Evolutionary conservation across 441 rosid genomes (phyloP), one percentile per base, ranked within the genome.

Genomic region (Bruguiera hainesii): DNA sequence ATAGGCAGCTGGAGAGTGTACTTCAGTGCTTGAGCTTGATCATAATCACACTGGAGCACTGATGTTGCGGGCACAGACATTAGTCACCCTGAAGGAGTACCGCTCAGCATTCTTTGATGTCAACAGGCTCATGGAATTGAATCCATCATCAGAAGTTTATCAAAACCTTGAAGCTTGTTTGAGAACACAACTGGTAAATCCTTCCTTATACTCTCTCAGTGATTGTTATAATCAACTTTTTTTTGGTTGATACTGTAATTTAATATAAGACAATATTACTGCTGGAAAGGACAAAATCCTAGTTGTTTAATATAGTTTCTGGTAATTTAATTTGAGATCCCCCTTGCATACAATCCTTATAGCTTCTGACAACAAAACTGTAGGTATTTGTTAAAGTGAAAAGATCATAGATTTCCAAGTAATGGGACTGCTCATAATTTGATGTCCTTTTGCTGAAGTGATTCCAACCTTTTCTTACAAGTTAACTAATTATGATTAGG

Each of bases 21-120:
- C 93, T 1, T 86, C 96, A 11, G 97, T 90, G 76, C 96, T 93
- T 15, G 95, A 89, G 87, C 97, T 93, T 59, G 98, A 93, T 75
- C 83, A 81, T 70, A 73, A 89, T 4, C 98, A 93, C 68, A 83
- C 91, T 7, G 98, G 98, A 56, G 98, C 98, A 0, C 63, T 93
- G 81, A 90, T 90, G 97, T 78, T 93, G 30, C 86, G 98, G 61
- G 95, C 98, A 0, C 98, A 90, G 80, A 93, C 97, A 1, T 69
- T 93, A 33, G 96, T 93, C 63, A 86, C 97, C 7, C 80, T 93
- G 20, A 87, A 87, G 75, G 94, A 93, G 56, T 93, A 93, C 69
- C 74, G 81, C 70, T 89, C 96, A 1, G 97, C 98, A 0, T 81
- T 90, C 18, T 93, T 90, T 71, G 97, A 93, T 81, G 98, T 93